Evolutionary conservation across 2,329 filamentous ascomycete genomes (phyloP), one percentile per base, ranked within the genome.

Genomic region (Talaromyces sp.): DNA sequence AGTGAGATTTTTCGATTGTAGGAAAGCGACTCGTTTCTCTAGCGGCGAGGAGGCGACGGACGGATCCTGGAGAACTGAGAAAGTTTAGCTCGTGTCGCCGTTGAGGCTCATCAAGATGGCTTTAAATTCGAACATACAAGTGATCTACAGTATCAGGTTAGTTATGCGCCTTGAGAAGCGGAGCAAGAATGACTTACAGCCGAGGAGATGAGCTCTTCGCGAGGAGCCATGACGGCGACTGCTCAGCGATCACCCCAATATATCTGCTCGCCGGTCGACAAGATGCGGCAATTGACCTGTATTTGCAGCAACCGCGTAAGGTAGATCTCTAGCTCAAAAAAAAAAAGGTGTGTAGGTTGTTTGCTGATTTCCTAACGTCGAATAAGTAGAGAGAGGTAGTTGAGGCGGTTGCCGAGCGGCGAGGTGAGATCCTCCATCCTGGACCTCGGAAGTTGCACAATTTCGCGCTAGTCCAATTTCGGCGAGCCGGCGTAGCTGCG

Each of bases 1-100:
- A 0, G 94, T 98, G 63, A 99, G 85, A 78, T 99, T 98, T 81
- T 99, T 99, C 8, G 93, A 96, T 77, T 93, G 91, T 22, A 99
- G 84, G 72, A 99, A 99, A 9, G 93, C 90, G 66, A 98, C 86
- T 69, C 92, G 89, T 79, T 95, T 97, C 74, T 98, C 95, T 67
- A 97, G 82, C n/a, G 95, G 90, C 5, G 95, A 94, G 10, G 88
- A 87, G 43, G 92, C 88, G 70, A 99, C 94, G 60, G 90, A 96
- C 11, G 95, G 93, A 77, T 99, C 95, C 81, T 96, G 92, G 67
- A 99, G 88, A 79, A 99, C 92, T 94, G 74, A 66, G n/a, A 37
- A 22, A 58, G 16, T 19, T 65, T 43, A 65, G 47, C 41, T 35
- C 41, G 41, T 57, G 47, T 48, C n/a, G 9, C n/a, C 33, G 31